phyloP scores from a whole-genome alignment of 2,329 filamentous ascomycete genomes.

The Rutstroemia sp. region DNA sequence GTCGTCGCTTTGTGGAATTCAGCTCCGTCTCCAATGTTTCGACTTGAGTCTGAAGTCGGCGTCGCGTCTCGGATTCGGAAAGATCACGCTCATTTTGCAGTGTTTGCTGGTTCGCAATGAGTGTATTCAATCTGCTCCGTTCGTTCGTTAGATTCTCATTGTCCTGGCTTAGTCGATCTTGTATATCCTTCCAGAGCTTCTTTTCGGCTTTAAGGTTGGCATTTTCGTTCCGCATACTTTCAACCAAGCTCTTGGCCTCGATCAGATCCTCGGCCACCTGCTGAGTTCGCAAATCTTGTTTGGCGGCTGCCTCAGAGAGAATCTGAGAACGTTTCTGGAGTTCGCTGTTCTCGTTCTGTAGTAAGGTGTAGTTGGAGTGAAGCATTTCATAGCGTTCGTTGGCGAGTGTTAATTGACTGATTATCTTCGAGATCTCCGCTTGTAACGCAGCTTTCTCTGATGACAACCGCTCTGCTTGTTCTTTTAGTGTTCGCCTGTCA shows the following conservation, averaged over 20 bases:
- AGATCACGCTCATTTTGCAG: slow-evolving; percentile 89
- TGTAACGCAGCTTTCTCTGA: slow-evolving; percentile 77
- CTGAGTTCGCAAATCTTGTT: slow-evolving; percentile 83
- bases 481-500: slow-evolving; percentile 74
- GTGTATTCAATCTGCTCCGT: slow-evolving; percentile 71
- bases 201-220: slow-evolving; percentile 94
- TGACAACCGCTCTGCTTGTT: slow-evolving; percentile 75
- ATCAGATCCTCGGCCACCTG: slow-evolving; percentile 91
- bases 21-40: slow-evolving; percentile 77
- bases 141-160: slow-evolving; percentile 82
- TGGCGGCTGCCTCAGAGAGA: slow-evolving; percentile 75
- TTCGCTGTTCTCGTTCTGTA: slow-evolving; percentile 79
- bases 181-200: slow-evolving; percentile 88
- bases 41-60: slow-evolving; percentile 69
- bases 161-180: slow-evolving; percentile 79
- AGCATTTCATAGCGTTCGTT: slow-evolving; percentile 84
- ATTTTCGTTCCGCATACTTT: slow-evolving; percentile 84
- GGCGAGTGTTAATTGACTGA: slow-evolving; percentile 74
- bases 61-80: slow-evolving; percentile 70
- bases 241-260: slow-evolving; percentile 71
- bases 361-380: slow-evolving; percentile 75
- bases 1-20: slow-evolving; percentile 68
- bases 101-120: slow-evolving; percentile 78
- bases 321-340: slow-evolving; percentile 74
- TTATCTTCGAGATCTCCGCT: slow-evolving; percentile 70